A percentile compares a stretch with the other conserved stretches of the same genome.
phyloP scores from a whole-genome alignment of 2,329 filamentous ascomycete genomes.

The Cladosporium cucumerinum region DNA sequence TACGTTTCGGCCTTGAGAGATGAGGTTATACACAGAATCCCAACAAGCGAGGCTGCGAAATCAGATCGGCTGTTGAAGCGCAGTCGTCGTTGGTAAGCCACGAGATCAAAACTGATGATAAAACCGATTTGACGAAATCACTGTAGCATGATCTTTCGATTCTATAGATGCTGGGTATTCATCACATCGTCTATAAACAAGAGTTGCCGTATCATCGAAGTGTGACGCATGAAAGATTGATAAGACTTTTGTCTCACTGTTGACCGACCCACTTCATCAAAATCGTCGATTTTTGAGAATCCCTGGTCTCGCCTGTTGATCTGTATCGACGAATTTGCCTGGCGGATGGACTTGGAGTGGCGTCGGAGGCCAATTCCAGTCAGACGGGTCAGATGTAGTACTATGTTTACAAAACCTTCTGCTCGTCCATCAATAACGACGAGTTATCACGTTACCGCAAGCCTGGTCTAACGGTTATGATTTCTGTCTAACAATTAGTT shows the following conservation, averaged over 20 bases:
- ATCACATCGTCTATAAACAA: not conserved
- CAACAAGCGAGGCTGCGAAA: not conserved
- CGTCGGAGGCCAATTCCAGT: not conserved
- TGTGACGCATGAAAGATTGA: not conserved
- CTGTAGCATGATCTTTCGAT: not conserved
- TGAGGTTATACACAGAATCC: too few relatives aligned
- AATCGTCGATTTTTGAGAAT: not conserved
- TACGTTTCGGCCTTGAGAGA: not conserved
- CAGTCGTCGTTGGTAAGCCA: not conserved
- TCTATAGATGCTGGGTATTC: not conserved
- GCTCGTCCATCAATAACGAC: not conserved
- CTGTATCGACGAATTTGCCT: not conserved
- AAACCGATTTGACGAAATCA: not conserved
- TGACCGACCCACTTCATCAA: not conserved
- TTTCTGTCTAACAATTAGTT: constrained; percentile 6
- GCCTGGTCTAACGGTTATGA: constrained; percentile 4
- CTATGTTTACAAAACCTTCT: too few relatives aligned
- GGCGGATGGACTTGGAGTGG: not conserved
- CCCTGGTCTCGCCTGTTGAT: not conserved
- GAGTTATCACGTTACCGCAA: not conserved
- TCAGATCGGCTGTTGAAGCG: not conserved
- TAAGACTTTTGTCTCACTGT: not conserved
- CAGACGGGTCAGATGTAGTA: not conserved
- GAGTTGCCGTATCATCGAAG: not conserved
- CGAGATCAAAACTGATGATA: not conserved